Evolutionary conservation across 2,329 filamentous ascomycete genomes (phyloP).

Genomic region (Colletotrichum plurivorum): DNA sequence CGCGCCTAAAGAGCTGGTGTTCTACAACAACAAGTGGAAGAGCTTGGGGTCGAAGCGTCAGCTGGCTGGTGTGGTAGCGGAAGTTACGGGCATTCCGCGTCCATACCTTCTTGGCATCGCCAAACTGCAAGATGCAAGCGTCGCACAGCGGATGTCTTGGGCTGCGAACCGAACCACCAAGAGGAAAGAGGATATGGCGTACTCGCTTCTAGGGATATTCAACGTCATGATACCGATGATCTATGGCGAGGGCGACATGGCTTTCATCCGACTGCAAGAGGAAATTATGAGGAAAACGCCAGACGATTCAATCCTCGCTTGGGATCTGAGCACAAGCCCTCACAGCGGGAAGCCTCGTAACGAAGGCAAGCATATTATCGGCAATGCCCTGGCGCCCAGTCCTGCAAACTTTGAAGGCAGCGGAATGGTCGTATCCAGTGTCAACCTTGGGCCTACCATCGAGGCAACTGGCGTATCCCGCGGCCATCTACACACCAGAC

Average conservation of each 20-base stretch:
- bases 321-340: conserved; percentile 13
- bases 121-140: conserved; percentile 31
- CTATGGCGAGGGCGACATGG: conserved; percentile 40
- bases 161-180: conserved; percentile 38
- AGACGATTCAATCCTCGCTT: conserved; percentile 43
- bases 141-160: conserved; percentile 45
- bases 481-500: not conserved
- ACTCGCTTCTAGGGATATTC: conserved; percentile 43
- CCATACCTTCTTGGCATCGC: conserved; percentile 25
- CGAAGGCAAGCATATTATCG: not conserved
- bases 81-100: conserved; percentile 48
- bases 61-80: conserved; percentile 42
- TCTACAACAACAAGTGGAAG: conserved; percentile 42
- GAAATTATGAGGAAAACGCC: conserved; percentile 38
- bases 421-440: not conserved
- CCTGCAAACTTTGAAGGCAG: conserved; percentile 14
- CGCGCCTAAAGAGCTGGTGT: conserved; percentile 42
- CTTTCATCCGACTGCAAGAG: conserved; percentile 41
- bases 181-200: conserved; percentile 41
- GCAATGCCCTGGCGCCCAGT: not conserved
- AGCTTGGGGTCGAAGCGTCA: conserved; percentile 35
- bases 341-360: not conserved
- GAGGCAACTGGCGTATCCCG: not conserved
- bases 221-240: conserved; percentile 40
- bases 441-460: not conserved